Base-by-base conservation (phyloP, 352 stramenopile genomes). In the Globisporangium cylindrosporum region DNA sequence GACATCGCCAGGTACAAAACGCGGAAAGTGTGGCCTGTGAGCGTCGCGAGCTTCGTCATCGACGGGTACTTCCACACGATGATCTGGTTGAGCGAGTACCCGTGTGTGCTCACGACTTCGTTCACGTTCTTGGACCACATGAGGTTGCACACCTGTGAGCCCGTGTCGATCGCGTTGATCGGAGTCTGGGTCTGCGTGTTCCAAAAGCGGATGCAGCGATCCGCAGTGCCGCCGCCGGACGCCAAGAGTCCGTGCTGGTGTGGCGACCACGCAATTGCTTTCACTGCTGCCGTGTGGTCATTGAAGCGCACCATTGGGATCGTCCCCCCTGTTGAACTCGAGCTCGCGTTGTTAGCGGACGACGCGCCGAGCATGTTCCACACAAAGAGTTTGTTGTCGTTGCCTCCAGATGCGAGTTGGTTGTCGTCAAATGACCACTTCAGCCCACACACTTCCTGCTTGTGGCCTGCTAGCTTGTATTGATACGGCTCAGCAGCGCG, bases 351-450 rank as follows among this genome's bases (percentile, higher is more conserved):
- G 20, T 34, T 59, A 12, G 54, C 25, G 6, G 46, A 49, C 0
- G 74, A 83, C 32, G 81, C 75, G 1, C 69, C 74, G 58, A 81
- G 88, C 59, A 94, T 84, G 74, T 96, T 97, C 91, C 97, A 98
- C n/a, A 99, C 93, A 64, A 98, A 90, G 24, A 99, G 79, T 76
- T 99, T 98, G 84, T 99, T 99, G 83, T 99, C 97, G 76, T 99
- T 99, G 24, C 97, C 97, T 58, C 97, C 97, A 0, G 91, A 98
- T 1, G 92, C 91, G 20, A 98, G 79, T 64, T 97, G 83, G n/a
- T 84, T 69, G 62, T 92, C 87, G 67, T 99, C 96, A 65, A 97
- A 98, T 2, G 91, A 98, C 96, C 96, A 99, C 62, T 98, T 98
- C 22, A 99, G 77, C 10, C 97, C 97, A 72, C 97, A 99, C 8